Evolutionary conservation across 2,329 filamentous ascomycete species (phyloP), one percentile per base, ranked within the genome.

Genomic region (Bertia moriformis): DNA sequence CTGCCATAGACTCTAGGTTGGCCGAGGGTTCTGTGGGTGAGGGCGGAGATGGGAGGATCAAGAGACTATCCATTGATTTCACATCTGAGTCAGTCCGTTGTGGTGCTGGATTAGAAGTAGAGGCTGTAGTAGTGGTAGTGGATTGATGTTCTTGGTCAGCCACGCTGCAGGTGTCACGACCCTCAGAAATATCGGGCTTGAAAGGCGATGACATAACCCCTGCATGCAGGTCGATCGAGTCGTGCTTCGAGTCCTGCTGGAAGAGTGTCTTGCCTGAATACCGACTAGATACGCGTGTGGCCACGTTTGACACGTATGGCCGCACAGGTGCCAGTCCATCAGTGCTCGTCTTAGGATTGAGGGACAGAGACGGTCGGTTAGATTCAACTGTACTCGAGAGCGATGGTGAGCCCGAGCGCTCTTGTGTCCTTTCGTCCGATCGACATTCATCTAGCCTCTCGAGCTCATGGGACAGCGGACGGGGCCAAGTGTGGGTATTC

Each of bases 201-300:
- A n/a, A n/a, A n/a, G n/a, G n/a, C n/a, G n/a, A n/a, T n/a, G n/a
- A n/a, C n/a, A n/a, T n/a, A 29, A n/a, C 24, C 24, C 24, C n/a
- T 10, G 24, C 10, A n/a, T n/a, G 24, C 10, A 29, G 24, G 24
- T 35, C 32, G 32, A 35, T 7, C 15, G 32, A 35, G 15, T 35
- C 15, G 32, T 35, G 32, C 14, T 51, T 51, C 18, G 47, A 46
- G 24, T 45, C 45, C 20, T 46, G 44, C 15, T 49, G 46, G 29
- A 46, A 51, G 12, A 57, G 39, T 14, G 53, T 57, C 17, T 44
- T 44, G 2, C 51, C 55, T 12, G 53, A 57, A 41, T 50, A 54
- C 7, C 53, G 54, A 37, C 48, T 49, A 4, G 52, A 52, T 7
- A n/a, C n/a, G n/a, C n/a, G n/a, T n/a, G n/a, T n/a, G 47, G 44